Conservation (phyloP, 768 basidiomycete genomes). For the Leccinum longicurvipes region DNA sequence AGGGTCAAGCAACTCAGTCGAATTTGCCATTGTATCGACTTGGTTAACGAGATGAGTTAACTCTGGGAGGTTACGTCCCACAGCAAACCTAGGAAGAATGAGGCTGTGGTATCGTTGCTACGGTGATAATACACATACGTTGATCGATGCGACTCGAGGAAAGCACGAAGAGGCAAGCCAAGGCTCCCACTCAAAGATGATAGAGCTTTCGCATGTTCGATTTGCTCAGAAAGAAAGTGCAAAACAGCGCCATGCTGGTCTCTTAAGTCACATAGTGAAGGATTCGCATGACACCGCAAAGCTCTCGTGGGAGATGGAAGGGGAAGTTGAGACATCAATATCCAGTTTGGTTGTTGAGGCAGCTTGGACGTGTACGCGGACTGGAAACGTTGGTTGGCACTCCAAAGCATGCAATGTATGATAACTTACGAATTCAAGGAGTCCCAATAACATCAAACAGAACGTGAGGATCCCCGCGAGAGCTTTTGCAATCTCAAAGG, state of each 20-base stretch:
- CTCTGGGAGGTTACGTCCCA: background rate
- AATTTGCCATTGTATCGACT: constrained; percentile 15
- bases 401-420: background rate
- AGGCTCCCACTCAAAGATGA: constrained; percentile 21
- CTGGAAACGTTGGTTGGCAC: constrained; percentile 13
- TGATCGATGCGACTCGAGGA: constrained; percentile 20
- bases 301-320: constrained; percentile 6
- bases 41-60: background rate
- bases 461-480: constrained; percentile 14
- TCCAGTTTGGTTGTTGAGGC: constrained; percentile 2
- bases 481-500: constrained; percentile 12
- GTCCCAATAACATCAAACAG: constrained; percentile 20
- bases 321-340: constrained; percentile 6
- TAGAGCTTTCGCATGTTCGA: constrained; percentile 26
- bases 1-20: constrained; percentile 17
- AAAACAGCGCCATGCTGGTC: constrained; percentile 19
- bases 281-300: constrained; percentile 2
- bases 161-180: constrained; percentile 17
- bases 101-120: background rate
- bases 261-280: constrained; percentile 5
- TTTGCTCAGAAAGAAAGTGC: constrained; percentile 29
- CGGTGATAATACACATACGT: constrained; percentile 15
- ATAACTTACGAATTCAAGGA: constrained; percentile 23
- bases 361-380: constrained; percentile 11
- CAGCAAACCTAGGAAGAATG: constrained; percentile 13